These are phyloP conservation scores for Kazachstania psychrophila DNA, from an alignment of 805 yeast species.

Conservation along the genomic window DNA sequence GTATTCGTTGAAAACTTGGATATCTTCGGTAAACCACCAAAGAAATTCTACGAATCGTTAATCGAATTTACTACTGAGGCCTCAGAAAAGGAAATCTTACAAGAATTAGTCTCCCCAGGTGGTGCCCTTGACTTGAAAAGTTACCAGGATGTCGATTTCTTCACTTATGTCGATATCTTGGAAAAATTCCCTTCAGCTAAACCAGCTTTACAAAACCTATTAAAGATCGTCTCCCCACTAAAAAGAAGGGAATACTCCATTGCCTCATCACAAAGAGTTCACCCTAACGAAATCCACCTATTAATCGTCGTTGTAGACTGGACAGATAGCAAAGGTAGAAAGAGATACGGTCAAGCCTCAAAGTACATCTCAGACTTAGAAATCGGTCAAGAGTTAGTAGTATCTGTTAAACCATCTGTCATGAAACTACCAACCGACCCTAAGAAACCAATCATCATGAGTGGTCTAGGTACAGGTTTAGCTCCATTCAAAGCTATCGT, in stretches of 20 bases:
- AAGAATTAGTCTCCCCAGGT: conserved; percentile 57
- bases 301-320: conserved; percentile 94
- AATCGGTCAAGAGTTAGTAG: conserved; percentile 80
- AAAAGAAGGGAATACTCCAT: conserved; percentile 97
- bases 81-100: conserved; percentile 51
- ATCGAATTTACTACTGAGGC: conserved; percentile 65
- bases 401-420: conserved; percentile 91
- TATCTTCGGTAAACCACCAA: conserved; percentile 90
- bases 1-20: conserved; percentile 73
- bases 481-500: conserved; percentile 98
- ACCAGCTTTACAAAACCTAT: conserved; percentile 63
- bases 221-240: conserved; percentile 68
- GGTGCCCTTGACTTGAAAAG: conserved; percentile 81
- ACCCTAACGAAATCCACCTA: conserved; percentile 83
- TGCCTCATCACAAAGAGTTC: conserved; percentile 90
- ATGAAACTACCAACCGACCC: conserved; percentile 90
- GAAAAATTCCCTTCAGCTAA: conserved; percentile 72
- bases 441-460: conserved; percentile 87
- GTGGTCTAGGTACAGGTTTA: conserved; percentile 94
- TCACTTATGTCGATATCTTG: conserved; percentile 72
- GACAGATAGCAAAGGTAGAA: conserved; percentile 78
- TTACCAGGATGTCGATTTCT: conserved; percentile 76
- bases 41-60: conserved; percentile 81
- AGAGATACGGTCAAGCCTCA: conserved; percentile 90
- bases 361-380: conserved; percentile 72